Percentiles rank a stretch among this genome's conserved stretches.
Evolutionary conservation across 805 yeast genomes (phyloP).

Genomic region (Myxozyma geophila): DNA sequence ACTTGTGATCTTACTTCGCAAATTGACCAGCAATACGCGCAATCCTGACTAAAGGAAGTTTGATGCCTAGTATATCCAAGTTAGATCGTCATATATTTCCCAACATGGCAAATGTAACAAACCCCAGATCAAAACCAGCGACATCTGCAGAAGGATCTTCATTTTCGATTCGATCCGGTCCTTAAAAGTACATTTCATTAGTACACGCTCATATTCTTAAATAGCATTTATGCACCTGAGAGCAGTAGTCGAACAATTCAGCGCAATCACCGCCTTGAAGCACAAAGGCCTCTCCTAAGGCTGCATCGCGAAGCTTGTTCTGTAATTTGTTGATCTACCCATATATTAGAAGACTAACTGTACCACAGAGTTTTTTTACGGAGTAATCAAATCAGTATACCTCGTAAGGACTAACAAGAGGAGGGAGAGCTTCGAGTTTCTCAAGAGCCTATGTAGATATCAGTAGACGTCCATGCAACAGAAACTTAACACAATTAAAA

Average conservation of each 20-base stretch:
- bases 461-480: neutral
- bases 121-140: constrained; percentile 51
- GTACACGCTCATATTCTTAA: too few species aligned
- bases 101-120: neutral
- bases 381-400: constrained; percentile 10
- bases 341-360: neutral
- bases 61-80: constrained; percentile 38
- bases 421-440: constrained; percentile 50
- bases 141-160: constrained; percentile 51
- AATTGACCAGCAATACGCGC: constrained; percentile 54
- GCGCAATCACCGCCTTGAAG: constrained; percentile 55
- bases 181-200: neutral
- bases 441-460: constrained; percentile 43
- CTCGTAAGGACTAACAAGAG: constrained; percentile 49
- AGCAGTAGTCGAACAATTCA: constrained; percentile 51
- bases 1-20: constrained; percentile 42
- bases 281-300: constrained; percentile 51
- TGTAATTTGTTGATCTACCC: constrained; percentile 43
- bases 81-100: too few species aligned
- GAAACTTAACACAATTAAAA: neutral
- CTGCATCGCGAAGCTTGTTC: constrained; percentile 47
- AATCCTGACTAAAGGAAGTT: constrained; percentile 49
- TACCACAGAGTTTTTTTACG: neutral
- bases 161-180: constrained; percentile 48
- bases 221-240: constrained; percentile 29